Evolutionary conservation across 2,329 filamentous ascomycete species (phyloP), one percentile per base, ranked within the genome.

Genomic region (Fusarium sp.): DNA sequence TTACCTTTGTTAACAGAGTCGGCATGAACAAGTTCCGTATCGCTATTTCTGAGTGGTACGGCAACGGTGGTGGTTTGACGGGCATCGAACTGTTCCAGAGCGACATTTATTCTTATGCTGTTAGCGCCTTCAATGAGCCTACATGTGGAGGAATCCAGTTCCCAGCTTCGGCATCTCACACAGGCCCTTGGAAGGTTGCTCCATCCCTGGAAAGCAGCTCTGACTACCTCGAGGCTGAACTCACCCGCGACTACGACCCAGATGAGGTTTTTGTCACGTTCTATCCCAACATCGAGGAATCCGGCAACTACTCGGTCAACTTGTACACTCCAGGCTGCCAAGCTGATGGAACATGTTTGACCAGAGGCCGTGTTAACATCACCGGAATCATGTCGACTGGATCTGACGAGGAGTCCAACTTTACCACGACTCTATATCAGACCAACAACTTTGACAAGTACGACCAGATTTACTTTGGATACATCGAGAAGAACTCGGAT

Each of bases 401-500:
- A 80, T 78, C 84, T 66, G 80, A 82, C 76, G 75, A 83, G 77
- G 76, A 84, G 60, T 81, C 82, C 39, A 86, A 89, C 6, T 87
- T 92, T 67, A 88, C 90, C 32, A 90, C 87, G 1, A 88, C 89
- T 1, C 85, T 98, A 9, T 97, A 90, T 81, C 97, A 99, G 83
- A 98, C 95, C 20, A 99, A 99, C 84, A 90, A 97, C 81, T 97
- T 92, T 82, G 96, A 98, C 86, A 99, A 99, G 83, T 98, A 97
- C 80, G 97, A 99, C 80, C 92, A 94, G 76, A 92, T 99, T 68
- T 98, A 95, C 83, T 93, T 92, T 75, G 97, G 95, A 56, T 91
- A 91, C 75, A 91, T 99, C 64, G 95, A 98, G 80, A 92, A 92
- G 64, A 91, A 89, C 63, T 92, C 90, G 11, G 86, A 85, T 72